Evolutionary conservation across 2,329 filamentous ascomycete genomes (phyloP).

Genomic region (Colletotrichum limetticola): DNA sequence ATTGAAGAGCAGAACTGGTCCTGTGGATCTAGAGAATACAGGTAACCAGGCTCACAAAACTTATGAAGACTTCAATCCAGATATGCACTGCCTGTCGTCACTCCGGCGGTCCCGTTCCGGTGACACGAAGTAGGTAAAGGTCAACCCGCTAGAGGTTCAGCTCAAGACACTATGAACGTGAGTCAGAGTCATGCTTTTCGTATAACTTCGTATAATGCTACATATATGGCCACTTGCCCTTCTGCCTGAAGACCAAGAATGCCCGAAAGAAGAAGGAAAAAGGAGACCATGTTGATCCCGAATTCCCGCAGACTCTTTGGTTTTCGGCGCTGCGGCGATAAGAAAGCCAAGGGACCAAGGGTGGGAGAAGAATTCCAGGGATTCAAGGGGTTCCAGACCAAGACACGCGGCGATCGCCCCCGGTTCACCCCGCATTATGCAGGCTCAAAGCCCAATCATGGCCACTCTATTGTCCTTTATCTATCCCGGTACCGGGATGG

Average conservation of each 20-base stretch:
- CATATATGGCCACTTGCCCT: neutral
- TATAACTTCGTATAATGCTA: neutral
- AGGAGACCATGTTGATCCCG: neutral
- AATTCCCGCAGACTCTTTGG: constrained; percentile 9
- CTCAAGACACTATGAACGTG: neutral
- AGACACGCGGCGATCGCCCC: neutral
- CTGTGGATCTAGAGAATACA: no score
- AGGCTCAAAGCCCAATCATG: constrained; percentile 8
- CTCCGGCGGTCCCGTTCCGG: no score
- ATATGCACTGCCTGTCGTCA: no score
- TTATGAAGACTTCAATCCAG: no score
- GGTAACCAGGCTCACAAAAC: no score
- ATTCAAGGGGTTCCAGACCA: neutral
- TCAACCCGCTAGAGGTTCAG: no score
- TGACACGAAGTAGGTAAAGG: no score
- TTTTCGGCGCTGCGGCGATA: constrained; percentile 16
- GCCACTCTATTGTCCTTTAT: constrained; percentile 1
- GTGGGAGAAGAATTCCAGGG: neutral
- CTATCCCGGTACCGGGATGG: neutral
- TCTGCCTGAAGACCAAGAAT: neutral
- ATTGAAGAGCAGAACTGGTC: no score
- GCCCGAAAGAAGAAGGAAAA: neutral
- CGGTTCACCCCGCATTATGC: constrained; percentile 24
- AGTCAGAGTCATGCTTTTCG: neutral
- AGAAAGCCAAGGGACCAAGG: neutral